A percentile compares a stretch with the other conserved stretches of the same genome.
Conservation (phyloP, 441 rosid species). For the Arabidopsis hybrid region DNA sequence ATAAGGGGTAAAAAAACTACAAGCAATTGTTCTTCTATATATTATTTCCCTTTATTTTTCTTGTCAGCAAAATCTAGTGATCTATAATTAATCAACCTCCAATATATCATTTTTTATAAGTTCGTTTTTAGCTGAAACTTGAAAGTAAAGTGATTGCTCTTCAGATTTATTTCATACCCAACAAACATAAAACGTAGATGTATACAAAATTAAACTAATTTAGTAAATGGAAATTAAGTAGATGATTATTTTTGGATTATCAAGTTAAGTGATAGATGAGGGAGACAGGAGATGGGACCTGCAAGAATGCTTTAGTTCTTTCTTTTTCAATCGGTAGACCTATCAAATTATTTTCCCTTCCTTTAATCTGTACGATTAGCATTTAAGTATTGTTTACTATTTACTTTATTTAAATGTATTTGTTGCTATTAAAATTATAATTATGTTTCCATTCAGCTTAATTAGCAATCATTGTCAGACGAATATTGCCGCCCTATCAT, state of each 20-base stretch:
- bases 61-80: conserved; percentile 4
- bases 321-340: conserved; percentile 49
- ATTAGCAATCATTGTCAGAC: conserved; percentile 58
- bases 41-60: conserved; percentile 4
- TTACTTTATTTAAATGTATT: conserved; percentile 26
- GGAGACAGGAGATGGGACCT: conserved; percentile 66
- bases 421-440: conserved; percentile 40
- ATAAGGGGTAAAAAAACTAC: conserved; percentile 18
- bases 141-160: conserved; percentile 16
- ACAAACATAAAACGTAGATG: conserved; percentile 15
- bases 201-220: conserved; percentile 14
- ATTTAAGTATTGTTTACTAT: conserved; percentile 48
- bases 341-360: conserved; percentile 52
- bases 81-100: conserved; percentile 23
- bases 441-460: conserved; percentile 65
- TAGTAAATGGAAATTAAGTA: conserved; percentile 23
- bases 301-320: conserved; percentile 57
- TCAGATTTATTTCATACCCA: conserved; percentile 19
- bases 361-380: conserved; percentile 57
- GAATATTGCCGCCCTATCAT: conserved; percentile 37
- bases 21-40: not conserved
- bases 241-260: conserved; percentile 3
- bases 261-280: conserved; percentile 42
- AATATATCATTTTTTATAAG: conserved; percentile 9
- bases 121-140: conserved; percentile 21